Base-by-base conservation (phyloP, 805 yeast genomes). In the Grigorovia humatica region DNA sequence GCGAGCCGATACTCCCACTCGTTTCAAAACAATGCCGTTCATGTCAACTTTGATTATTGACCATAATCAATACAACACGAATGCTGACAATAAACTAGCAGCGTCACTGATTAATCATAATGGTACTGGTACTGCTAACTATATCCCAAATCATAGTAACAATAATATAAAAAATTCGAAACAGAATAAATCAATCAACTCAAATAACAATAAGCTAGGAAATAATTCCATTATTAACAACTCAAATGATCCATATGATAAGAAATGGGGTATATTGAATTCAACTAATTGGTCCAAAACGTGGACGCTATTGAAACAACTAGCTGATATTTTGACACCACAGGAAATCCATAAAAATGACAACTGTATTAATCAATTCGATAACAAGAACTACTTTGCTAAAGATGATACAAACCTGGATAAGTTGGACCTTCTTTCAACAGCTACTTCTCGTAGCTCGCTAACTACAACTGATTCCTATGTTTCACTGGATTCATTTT, bases 301-400 rank as follows among this genome's bases (percentile, higher is more conserved):
- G 4, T 52, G 48, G 50, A 49, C 41, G n/a, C 17, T 52, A 13
- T 47, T 59, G 51, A 56, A 52, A 46, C 54, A 51, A 19, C 30
- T 58, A 12, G 58, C 56, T 19, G 51, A 55, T 19, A 51, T 47
- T 40, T 44, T 59, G 9, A 54, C 55, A n/a, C 48, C 55, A 35
- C 29, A 29, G 15, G 42, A 38, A 23, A 23, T 23, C 15, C 17
- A 13, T 15, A 15, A 13, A 12, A 15, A 13, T 15, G 17, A 38
- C 4, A 5, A 38, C 15, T 12, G 12, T 15, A n/a, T 15, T 7
- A 38, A 15, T 8, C 11, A 32, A 3, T 9, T 11, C 15, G 15
- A 32, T 9, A 32, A 11, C 15, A 32, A 32, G 38, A 32, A 9
- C 38, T 11, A 8, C 11, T 32, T 11, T 8, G 15, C 11, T 32